Evolutionary conservation across 805 yeast species (phyloP).

Genomic region (Kodamaea leandrae): DNA sequence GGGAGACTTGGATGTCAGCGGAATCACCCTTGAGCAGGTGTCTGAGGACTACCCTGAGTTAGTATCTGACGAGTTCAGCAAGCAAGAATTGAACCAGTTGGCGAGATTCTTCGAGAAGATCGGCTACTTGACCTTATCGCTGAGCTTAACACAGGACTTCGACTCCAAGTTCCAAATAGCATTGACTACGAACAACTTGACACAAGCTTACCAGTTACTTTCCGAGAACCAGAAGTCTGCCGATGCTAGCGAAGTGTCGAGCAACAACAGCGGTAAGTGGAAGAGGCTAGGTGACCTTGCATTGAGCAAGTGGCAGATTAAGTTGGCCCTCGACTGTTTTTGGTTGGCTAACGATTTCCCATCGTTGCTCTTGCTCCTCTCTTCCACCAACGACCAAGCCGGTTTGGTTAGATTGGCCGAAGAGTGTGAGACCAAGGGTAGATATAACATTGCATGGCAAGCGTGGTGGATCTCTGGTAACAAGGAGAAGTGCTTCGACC

Average conservation of each 20-base stretch:
- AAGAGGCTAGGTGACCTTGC: conserved; percentile 87
- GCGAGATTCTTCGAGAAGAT: conserved; percentile 93
- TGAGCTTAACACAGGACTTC: conserved; percentile 75
- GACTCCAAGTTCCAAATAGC: conserved; percentile 94
- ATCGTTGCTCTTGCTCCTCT: conserved; percentile 75
- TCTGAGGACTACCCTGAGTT: conserved; percentile 47
- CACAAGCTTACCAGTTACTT: conserved; percentile 60
- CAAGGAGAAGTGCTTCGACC: conserved; percentile 55
- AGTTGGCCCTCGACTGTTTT: conserved; percentile 77
- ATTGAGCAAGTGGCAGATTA: conserved; percentile 71
- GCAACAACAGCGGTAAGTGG: conserved; percentile 59
- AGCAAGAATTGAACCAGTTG: conserved; percentile 68
- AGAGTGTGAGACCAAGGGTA: conserved; percentile 68
- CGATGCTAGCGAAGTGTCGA: conserved; percentile 14
- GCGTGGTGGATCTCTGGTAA: conserved; percentile 87
- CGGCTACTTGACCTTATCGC: conserved; percentile 81
- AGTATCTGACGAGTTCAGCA: conserved; percentile 55
- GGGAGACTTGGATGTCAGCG: conserved; percentile 39
- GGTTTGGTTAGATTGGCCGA: conserved; percentile 64
- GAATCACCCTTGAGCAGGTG: conserved; percentile 54
- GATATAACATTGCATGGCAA: conserved; percentile 86
- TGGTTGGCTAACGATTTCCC: conserved; percentile 77
- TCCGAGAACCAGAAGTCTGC: conserved; percentile 29
- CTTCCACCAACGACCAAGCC: conserved; percentile 70
- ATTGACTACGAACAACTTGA: conserved; percentile 66